These are phyloP conservation scores for Colletotrichum filicis DNA, from an alignment of 2,329 filamentous ascomycete genomes.

Conservation along the genomic window DNA sequence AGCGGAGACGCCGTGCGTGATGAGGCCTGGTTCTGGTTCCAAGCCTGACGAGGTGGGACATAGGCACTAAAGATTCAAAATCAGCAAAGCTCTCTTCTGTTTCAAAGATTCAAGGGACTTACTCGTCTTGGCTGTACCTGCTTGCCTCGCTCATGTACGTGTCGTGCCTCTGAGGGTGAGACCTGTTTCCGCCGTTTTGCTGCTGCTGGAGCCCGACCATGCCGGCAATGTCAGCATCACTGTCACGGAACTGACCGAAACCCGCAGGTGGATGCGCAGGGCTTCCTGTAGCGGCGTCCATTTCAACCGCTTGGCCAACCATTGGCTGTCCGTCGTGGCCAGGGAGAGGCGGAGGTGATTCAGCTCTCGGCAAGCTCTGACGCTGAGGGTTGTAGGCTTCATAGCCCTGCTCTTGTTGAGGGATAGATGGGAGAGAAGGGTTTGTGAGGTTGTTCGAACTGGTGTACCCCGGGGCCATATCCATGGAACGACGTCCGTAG, in stretches of 20 bases:
- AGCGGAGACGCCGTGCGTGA: conserved; percentile 59
- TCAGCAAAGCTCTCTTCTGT: conserved; percentile 37
- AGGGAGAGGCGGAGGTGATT: conserved; percentile 72
- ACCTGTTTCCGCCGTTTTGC: conserved; percentile 37
- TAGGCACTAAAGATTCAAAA: conserved; percentile 61
- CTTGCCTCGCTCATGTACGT: conserved; percentile 74
- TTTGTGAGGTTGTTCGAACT: conserved; percentile 46
- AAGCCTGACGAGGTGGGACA: conserved; percentile 65
- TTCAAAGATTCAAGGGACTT: conserved; percentile 51
- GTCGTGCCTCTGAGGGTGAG: conserved; percentile 53
- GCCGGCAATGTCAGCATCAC: conserved; percentile 77
- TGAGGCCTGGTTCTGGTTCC: conserved; percentile 60
- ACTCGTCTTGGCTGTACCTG: conserved; percentile 80
- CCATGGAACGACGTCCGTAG: conserved; percentile 48
- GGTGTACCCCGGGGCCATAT: conserved; percentile 50
- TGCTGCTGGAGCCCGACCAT: conserved; percentile 79
- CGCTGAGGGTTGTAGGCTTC: conserved; percentile 57
- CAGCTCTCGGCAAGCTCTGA: conserved; percentile 65
- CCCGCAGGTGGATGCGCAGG: conserved; percentile 54
- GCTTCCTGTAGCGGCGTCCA: conserved; percentile 76
- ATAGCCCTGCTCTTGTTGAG: conserved; percentile 50
- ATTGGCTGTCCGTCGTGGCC: conserved; percentile 51
- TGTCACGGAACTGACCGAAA: conserved; percentile 66
- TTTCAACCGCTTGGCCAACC: conserved; percentile 78
- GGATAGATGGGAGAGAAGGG: conserved; percentile 49